A percentile compares a stretch with the other conserved stretches of the same genome.
Conservation (phyloP, 2,329 filamentous ascomycete species). For the Cadophora sp. region DNA sequence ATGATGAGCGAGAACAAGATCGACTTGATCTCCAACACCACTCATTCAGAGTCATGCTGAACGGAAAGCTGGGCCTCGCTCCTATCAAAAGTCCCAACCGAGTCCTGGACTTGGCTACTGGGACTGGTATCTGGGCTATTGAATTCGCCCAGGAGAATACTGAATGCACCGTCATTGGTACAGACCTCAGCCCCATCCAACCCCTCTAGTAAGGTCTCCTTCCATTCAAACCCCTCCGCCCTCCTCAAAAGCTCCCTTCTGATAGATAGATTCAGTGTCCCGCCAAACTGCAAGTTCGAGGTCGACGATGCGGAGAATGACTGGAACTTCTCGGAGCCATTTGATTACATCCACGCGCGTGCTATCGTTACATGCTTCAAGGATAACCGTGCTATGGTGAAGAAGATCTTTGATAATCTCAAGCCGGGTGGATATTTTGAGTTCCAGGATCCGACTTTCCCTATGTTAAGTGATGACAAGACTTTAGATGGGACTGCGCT, state of each 20-base stretch:
- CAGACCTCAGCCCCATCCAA: slow-evolving; percentile 41
- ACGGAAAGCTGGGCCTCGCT: slow-evolving; percentile 34
- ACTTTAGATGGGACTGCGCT: slow-evolving; percentile 47
- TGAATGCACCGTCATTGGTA: slow-evolving; percentile 35
- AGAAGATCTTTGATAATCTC: slow-evolving; percentile 30
- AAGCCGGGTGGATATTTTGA: slow-evolving; percentile 38
- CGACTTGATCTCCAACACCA: slow-evolving; percentile 38
- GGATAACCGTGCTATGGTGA: slow-evolving; percentile 54
- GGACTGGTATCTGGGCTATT: slow-evolving; percentile 52
- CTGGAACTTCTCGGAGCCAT: slow-evolving; percentile 55
- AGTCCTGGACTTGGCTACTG: slow-evolving; percentile 51
- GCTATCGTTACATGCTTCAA: slow-evolving; percentile 61
- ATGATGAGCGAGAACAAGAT: slow-evolving; percentile 31
- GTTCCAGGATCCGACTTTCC: slow-evolving; percentile 31
- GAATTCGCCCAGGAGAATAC: slow-evolving; percentile 45
- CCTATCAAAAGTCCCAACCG: slow-evolving; percentile 40
- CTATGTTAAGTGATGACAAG: slow-evolving; percentile 51
- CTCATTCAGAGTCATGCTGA: slow-evolving; percentile 33
- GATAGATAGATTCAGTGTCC: slow-evolving; percentile 44
- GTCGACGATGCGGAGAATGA: slow-evolving; percentile 47
- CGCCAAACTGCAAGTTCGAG: slow-evolving; percentile 43
- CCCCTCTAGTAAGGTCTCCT: slow-evolving; percentile 33
- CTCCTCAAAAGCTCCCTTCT: not conserved
- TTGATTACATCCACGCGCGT: slow-evolving; percentile 65
- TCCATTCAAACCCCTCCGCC: too few species aligned